Evolutionary conservation across 106 monocot genomes (phyloP), one percentile per base, ranked within the genome.

Genomic region (Allium fistulosum): DNA sequence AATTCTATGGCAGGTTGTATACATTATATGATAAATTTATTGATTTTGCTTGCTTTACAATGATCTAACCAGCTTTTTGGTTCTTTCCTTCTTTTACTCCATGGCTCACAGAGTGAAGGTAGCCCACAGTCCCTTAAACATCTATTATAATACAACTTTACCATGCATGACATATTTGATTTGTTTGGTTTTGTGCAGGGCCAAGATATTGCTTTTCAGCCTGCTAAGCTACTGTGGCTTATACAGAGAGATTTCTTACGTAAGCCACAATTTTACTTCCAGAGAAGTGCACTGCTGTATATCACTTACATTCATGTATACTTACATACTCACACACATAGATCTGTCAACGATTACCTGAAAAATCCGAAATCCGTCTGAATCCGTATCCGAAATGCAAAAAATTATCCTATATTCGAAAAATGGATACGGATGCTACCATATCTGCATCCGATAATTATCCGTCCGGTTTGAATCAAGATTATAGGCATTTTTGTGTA

Each of bases 201-300:
- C n/a, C 86, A 89, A 71, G 97, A 92, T 85, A 75, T 92, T 80
- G 97, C 92, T 57, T 99, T 99, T 85, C 89, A 92, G 66, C 92
- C 97, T 72, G 89, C 97, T 62, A 99, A 99, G 74, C 83, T 99
- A 56, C 74, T 99, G 58, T 99, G 97, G 97, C 97, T 99, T 82
- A 99, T 99, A 64, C 97, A 99, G 73, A 86, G 97, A 50, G 97
- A 99, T 83, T 99, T 99, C 53, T 80, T 99, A 9, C 97, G 97
- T 99, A 90, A 99, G 92, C 84, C 27, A 57, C 22, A n/a, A 46
- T 8, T 27, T 68, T 64, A 13, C n/a, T 64, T 64, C 49, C 45
- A 46, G 28, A 61, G 18, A 61, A 61, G 60, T 16, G 28, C 37
- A 37, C 37, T 37, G 4, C 37, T 4, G 37, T 37, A 37, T 37